Percentiles rank a stretch among this genome's conserved stretches.
Conservation (phyloP, 805 yeast genomes). For the Candida nonsorbophila region DNA sequence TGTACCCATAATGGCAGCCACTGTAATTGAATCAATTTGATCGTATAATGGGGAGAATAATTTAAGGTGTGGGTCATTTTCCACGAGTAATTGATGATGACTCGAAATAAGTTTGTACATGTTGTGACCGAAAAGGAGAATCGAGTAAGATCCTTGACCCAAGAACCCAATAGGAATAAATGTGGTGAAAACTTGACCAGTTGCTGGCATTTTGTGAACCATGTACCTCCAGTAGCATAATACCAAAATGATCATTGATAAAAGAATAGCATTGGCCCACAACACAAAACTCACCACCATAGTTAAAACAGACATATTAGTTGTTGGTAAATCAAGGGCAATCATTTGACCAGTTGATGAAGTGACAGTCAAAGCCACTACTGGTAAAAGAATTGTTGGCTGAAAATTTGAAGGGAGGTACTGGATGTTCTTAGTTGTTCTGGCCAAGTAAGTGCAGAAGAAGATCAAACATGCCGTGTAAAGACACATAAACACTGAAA, state of each 20-base stretch:
- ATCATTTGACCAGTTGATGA: slow-evolving; percentile 66
- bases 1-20: slow-evolving; percentile 5
- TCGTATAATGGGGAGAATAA: slow-evolving; percentile 6
- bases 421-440: slow-evolving; percentile 22
- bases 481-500: slow-evolving; percentile 50
- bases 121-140: slow-evolving; percentile 50
- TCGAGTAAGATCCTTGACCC: slow-evolving; percentile 80
- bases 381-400: slow-evolving; percentile 61
- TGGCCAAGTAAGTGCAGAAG: slow-evolving; percentile 41
- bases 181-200: slow-evolving; percentile 52
- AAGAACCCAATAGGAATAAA: slow-evolving; percentile 79
- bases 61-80: slow-evolving; percentile 2
- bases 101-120: slow-evolving; percentile 14
- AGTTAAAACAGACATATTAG: slow-evolving; percentile 45
- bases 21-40: neutral
- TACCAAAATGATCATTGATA: slow-evolving; percentile 53
- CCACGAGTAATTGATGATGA: neutral
- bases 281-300: slow-evolving; percentile 50
- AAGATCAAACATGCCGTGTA: slow-evolving; percentile 58
- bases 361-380: slow-evolving; percentile 76
- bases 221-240: slow-evolving; percentile 58
- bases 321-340: slow-evolving; percentile 34
- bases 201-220: slow-evolving; percentile 54
- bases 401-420: slow-evolving; percentile 31
- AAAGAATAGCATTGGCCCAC: slow-evolving; percentile 64